Percentiles rank a stretch among this genome's conserved stretches.
Evolutionary conservation across 2,329 filamentous ascomycete genomes (phyloP).

Genomic region (Calonectria ilicicola): DNA sequence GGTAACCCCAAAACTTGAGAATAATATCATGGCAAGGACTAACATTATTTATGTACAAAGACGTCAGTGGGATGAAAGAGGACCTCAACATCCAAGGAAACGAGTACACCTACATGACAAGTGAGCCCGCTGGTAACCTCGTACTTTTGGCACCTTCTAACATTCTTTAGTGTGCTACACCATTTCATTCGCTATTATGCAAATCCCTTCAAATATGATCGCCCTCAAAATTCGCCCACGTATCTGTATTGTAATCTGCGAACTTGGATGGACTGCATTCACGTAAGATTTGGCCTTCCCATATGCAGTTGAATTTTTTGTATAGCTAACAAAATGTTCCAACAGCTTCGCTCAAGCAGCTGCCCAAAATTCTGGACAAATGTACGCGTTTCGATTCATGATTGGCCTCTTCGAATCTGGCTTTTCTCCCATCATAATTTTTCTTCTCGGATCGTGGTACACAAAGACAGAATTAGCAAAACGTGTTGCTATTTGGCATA

Average conservation of each 20-base stretch:
- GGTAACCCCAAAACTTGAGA: not conserved
- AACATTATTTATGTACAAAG: not conserved
- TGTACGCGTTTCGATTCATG: slow-evolving; percentile 2
- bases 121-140: not conserved
- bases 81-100: not conserved
- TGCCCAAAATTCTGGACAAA: not conserved
- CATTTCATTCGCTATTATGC: not conserved
- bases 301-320: not conserved
- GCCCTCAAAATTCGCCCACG: not conserved
- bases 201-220: slow-evolving; percentile 1
- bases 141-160: not conserved
- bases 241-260: not conserved
- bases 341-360: not conserved
- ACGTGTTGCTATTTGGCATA: not conserved
- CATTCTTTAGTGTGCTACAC: not conserved
- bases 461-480: not conserved
- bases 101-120: not conserved
- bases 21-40: not conserved
- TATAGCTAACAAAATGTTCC: not conserved
- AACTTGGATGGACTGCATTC: not conserved
- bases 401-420: not conserved
- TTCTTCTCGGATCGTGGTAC: not conserved
- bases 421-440: not conserved
- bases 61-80: not conserved
- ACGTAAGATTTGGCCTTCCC: not conserved